Evolutionary conservation across 768 basidiomycete genomes (phyloP).

Genomic region (Amanita rubescens): DNA sequence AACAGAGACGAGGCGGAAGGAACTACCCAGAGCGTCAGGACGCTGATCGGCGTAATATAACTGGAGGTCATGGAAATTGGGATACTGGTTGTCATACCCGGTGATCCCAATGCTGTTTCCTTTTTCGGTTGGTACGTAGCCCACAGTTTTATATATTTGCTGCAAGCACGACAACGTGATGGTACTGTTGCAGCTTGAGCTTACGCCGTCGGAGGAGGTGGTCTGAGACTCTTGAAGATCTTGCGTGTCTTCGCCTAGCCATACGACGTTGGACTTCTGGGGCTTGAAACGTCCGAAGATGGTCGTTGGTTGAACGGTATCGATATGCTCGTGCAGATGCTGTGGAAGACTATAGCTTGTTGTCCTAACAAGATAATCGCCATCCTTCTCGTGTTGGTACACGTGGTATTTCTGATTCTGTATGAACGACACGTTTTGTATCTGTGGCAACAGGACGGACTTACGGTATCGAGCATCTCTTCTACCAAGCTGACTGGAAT

Average conservation of each 20-base stretch:
- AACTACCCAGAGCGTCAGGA: slow-evolving; percentile 40
- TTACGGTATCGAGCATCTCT: slow-evolving; percentile 63
- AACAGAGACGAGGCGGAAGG: slow-evolving; percentile 47
- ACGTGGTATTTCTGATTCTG: slow-evolving; percentile 49
- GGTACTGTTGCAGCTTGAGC: slow-evolving; percentile 39
- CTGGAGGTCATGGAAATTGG: slow-evolving; percentile 46
- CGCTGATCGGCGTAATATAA: slow-evolving; percentile 41
- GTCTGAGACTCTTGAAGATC: slow-evolving; percentile 10
- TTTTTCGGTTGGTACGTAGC: slow-evolving; percentile 33
- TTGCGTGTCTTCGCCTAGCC: slow-evolving; percentile 17
- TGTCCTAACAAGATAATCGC: slow-evolving; percentile 55
- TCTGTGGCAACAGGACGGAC: slow-evolving; percentile 10
- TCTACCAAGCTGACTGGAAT: slow-evolving; percentile 56
- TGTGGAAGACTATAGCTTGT: slow-evolving; percentile 61
- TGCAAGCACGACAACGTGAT: slow-evolving; percentile 48
- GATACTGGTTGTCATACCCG: slow-evolving; percentile 45
- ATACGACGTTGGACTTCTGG: slow-evolving; percentile 26
- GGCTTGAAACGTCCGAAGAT: slow-evolving; percentile 41
- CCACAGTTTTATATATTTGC: slow-evolving; percentile 47
- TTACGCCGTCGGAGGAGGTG: slow-evolving; percentile 28
- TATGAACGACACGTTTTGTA: not conserved
- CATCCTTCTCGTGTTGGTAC: slow-evolving; percentile 48
- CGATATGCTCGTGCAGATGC: slow-evolving; percentile 50
- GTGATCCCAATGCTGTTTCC: slow-evolving; percentile 48
- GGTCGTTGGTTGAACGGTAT: slow-evolving; percentile 68